Evolutionary conservation across 2,329 filamentous ascomycete species (phyloP).

Genomic region (Diaporthe destruens): DNA sequence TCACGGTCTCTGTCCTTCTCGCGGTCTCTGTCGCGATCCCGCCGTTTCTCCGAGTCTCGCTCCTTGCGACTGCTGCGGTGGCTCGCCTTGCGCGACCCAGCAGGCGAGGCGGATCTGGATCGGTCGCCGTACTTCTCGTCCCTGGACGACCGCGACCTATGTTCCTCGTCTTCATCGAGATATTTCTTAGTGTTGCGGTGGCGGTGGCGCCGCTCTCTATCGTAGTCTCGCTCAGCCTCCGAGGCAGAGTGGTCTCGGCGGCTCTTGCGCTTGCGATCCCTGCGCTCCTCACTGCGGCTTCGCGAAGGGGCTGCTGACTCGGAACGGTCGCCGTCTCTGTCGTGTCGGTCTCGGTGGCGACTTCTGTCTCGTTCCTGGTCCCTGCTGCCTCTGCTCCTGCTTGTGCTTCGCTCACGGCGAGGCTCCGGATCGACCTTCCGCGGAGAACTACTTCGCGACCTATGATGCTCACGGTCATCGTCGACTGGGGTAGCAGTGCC

Average conservation of each 20-base stretch:
- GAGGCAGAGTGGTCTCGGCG: constrained; percentile 39
- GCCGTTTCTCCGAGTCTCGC: constrained; percentile 43
- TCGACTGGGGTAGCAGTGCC: constrained; percentile 40
- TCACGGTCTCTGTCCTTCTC: constrained; percentile 48
- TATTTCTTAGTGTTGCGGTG: constrained; percentile 42
- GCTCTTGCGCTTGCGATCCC: constrained; percentile 41
- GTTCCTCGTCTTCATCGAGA: constrained; percentile 39
- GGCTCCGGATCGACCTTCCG: constrained; percentile 44
- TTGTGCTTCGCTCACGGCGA: constrained; percentile 46
- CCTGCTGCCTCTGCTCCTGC: constrained; percentile 42
- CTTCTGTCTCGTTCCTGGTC: constrained; percentile 38
- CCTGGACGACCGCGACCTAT: constrained; percentile 36
- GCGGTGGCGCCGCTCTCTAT: constrained; percentile 38
- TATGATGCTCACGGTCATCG: constrained; percentile 49
- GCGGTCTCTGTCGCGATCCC: constrained; percentile 46
- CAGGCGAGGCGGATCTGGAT: constrained; percentile 44
- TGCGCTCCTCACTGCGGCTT: constrained; percentile 39
- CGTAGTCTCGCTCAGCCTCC: constrained; percentile 40
- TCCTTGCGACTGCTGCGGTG: constrained; percentile 43
- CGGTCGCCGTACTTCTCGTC: constrained; percentile 42
- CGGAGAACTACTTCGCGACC: constrained; percentile 63
- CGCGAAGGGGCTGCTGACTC: constrained; percentile 31
- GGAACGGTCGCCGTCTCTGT: constrained; percentile 35
- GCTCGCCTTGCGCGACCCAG: constrained; percentile 41
- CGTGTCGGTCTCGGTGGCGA: constrained; percentile 39